Evolutionary conservation across 306 rosid genomes (phyloP), one percentile per base, ranked within the genome.

Genomic region (Mimosa pudica): DNA sequence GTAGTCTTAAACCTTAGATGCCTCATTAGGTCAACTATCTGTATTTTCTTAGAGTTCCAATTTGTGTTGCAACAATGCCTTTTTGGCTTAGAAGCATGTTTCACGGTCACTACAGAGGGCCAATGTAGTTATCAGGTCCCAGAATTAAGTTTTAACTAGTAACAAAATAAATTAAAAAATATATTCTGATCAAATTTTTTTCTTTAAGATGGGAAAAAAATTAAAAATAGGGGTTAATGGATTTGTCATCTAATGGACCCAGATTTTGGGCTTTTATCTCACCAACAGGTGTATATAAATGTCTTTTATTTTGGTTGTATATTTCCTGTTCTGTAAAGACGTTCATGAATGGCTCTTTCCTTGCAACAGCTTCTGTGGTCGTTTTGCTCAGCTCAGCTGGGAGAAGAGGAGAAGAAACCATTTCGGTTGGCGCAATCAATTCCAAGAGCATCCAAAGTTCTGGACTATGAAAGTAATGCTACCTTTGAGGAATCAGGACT

Each of bases 291-390:
- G 62, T 24, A 55, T 38, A 38, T 38, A 38, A 38, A 38, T 38
- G 17, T 32, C 68, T 30, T 11, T 10, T 62, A 12, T 62, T 38
- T 12, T 12, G 68, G 47, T 38, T 8, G 24, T 47, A 73, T 52
- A 69, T 70, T 48, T 46, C 44, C 57, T 35, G 54, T 64, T 33
- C 38, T 38, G 57, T 77, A 58, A 77, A 77, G 47, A 41, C 58
- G 73, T 69, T 60, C 65, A 24, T 70, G 52, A 57, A 1, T 78
- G 75, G 47, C 70, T 82, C 77, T 79, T 79, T 30, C 81, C 70
- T 82, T 82, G 88, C 92, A 55, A 54, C 63, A 96, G 99, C 89
- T 96, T 74, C 84, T 96, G 76, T 96, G 99, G 99, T 96, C 99
- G 18, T 96, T 96, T 83, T 87, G 97, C 79, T 77, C 79, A 47